These are phyloP conservation scores for Pseudonitzschia multiseries DNA, from an alignment of 108 stramenopile species.

Conservation along the genomic window DNA sequence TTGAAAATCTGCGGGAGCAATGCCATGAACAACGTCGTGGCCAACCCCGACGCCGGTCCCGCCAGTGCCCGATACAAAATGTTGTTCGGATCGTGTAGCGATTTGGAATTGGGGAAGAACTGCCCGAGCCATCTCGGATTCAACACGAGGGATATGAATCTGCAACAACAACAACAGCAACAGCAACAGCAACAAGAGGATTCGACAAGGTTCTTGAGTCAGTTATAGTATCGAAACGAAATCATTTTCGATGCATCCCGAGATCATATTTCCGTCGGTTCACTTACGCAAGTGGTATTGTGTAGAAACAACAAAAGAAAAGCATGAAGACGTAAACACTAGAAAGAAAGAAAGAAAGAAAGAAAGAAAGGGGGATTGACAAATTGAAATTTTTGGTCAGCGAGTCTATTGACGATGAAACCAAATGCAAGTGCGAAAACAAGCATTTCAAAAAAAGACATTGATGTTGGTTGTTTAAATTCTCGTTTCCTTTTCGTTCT, in stretches of 20 bases:
- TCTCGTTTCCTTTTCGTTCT: too few species aligned
- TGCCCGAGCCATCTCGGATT: conserved; percentile 19
- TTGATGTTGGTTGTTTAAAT: too few species aligned
- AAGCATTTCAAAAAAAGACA: too few species aligned
- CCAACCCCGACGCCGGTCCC: conserved; percentile 16
- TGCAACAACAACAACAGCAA: neutral
- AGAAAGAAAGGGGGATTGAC: too few species aligned
- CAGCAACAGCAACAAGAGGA: too few species aligned
- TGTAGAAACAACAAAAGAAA: conserved; percentile 71
- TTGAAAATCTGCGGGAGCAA: conserved; percentile 17
- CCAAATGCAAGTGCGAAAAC: too few species aligned
- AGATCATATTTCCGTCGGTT: neutral
- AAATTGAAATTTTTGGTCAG: too few species aligned
- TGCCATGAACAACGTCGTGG: conserved; percentile 15
- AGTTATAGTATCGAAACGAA: too few species aligned
- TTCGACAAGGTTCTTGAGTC: too few species aligned
- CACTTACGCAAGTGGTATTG: conserved; percentile 59
- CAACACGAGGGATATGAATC: conserved; percentile 3
- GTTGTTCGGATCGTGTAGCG: conserved; percentile 19
- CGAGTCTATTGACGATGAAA: neutral
- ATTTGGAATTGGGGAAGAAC: conserved; percentile 26
- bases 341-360: neutral
- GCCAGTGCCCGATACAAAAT: conserved; percentile 13
- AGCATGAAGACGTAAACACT: conserved; percentile 29
- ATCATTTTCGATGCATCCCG: too few species aligned